Percentiles rank a stretch among this genome's conserved stretches.
phyloP scores from a whole-genome alignment of 148 eudicot species.

The Amaranthus hypochondriacus region DNA sequence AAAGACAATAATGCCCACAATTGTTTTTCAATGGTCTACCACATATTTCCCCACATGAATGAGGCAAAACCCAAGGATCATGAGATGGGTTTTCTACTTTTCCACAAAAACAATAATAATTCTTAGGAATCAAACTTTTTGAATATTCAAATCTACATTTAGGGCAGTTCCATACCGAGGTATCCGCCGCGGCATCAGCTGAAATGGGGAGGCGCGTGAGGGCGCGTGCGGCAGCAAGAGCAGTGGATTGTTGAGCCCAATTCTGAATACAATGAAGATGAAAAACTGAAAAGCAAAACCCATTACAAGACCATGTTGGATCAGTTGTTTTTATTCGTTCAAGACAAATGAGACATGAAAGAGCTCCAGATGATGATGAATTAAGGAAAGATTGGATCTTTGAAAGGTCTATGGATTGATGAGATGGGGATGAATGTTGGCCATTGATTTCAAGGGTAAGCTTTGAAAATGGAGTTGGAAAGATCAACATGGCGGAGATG shows the following conservation, averaged over 20 bases:
- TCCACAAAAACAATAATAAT: conserved; percentile 72
- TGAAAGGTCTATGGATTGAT: conserved; percentile 48
- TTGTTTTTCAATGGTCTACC: conserved; percentile 50
- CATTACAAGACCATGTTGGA: conserved; percentile 92
- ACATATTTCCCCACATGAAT: conserved; percentile 94
- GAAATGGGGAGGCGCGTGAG: conserved; percentile 58
- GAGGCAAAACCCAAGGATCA: conserved; percentile 95
- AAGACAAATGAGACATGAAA: conserved; percentile 96
- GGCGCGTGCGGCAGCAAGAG: conserved; percentile 61
- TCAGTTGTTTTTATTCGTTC: conserved; percentile 69
- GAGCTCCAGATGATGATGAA: conserved; percentile 82
- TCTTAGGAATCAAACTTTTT: conserved; percentile 53
- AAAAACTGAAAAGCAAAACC: conserved; percentile 73
- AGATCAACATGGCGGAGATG: conserved; percentile 61
- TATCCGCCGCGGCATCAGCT: conserved; percentile 42
- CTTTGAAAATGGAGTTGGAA: conserved; percentile 67
- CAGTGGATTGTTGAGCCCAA: conserved; percentile 79
- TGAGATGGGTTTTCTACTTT: conserved; percentile 57
- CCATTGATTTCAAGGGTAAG: conserved; percentile 61
- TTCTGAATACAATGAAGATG: conserved; percentile 81
- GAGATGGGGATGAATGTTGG: conserved; percentile 22
- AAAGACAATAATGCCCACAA: conserved; percentile 79
- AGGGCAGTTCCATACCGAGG: conserved; percentile 82
- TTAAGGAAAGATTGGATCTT: conserved; percentile 86
- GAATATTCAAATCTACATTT: conserved; percentile 82